Percentiles rank a stretch among this genome's conserved stretches.
Conservation (phyloP, 768 basidiomycete genomes). For the Lentinus tigrinus region DNA sequence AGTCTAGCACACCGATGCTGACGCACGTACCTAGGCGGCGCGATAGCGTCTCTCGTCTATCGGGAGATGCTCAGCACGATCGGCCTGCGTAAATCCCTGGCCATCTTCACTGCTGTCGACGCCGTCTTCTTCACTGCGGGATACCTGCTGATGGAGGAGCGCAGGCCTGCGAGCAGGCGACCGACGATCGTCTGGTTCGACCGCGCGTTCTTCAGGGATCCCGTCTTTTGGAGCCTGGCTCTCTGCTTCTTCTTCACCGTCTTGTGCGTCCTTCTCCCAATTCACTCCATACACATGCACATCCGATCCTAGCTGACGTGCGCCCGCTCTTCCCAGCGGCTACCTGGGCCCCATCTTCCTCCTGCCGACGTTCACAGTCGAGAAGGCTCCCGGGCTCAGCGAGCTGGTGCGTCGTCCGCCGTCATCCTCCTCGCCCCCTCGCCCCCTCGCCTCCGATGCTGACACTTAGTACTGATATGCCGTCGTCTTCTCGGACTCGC, state of each 20-base stretch:
- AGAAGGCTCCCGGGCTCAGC: constrained; percentile 15
- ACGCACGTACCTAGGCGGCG: constrained; percentile 11
- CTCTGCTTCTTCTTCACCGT: constrained; percentile 30
- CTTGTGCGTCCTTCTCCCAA: constrained; percentile 9
- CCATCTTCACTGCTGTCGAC: constrained; percentile 30
- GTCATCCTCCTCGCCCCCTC: neutral
- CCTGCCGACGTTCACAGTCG: constrained; percentile 19
- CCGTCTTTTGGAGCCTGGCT: constrained; percentile 34
- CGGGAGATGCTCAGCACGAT: constrained; percentile 24
- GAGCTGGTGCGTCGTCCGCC: constrained; percentile 8
- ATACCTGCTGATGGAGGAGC: constrained; percentile 33
- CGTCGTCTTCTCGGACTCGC: neutral
- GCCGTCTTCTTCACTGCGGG: constrained; percentile 26
- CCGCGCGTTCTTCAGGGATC: constrained; percentile 21
- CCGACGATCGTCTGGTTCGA: constrained; percentile 19
- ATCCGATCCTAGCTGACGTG: neutral
- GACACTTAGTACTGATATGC: neutral
- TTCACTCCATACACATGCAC: neutral
- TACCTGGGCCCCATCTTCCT: constrained; percentile 21
- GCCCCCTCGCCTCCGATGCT: too few relatives aligned
- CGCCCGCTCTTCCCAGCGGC: constrained; percentile 8
- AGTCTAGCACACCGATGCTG: neutral
- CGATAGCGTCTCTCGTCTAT: constrained; percentile 15
- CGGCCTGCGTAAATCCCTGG: constrained; percentile 32
- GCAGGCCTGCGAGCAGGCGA: constrained; percentile 15